Base-by-base conservation (phyloP, 441 rosid genomes). In the Breynia disticha region DNA sequence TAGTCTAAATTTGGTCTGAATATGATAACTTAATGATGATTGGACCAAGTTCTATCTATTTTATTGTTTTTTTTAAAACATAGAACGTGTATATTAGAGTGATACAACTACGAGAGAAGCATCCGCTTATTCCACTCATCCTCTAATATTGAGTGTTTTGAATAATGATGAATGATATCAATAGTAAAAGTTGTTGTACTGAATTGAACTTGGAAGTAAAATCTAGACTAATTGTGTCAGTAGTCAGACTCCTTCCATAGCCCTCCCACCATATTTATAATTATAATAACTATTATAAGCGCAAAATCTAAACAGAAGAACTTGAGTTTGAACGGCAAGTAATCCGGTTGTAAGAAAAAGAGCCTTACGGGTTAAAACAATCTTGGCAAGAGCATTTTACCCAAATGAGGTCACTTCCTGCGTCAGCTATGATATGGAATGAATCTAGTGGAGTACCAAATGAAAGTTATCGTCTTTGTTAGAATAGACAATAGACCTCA, bases 331-430 rank as follows among this genome's bases (percentile, higher is more conserved):
- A 54, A 3, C 38, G 46, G 55, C 84, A 72, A 3, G 66, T 0
- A 35, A 66, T 55, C 0, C 45, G 21, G 16, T 52, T 46, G 63
- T 72, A 78, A 13, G 82, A 66, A 0, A 71, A 64, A 6, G 84
- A 76, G 14, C 32, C 21, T 13, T n/a, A 9, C 18, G 6, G 72
- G 73, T 38, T 76, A 64, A 45, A 76, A 52, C 80, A 79, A 13
- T 54, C 58, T 19, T 49, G 37, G 45, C 83, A 75, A 18, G 79
- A 79, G 61, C 88, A 82, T 20, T 74, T 83, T 9, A 67, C 24
- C 85, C 85, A 77, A 3, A 61, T 48, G 8, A 82, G 74, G 65
- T 79, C 77, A 32, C 77, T 79, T 24, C 86, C 83, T 0, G 80
- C 77, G 48, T 79, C 81, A 1, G 77, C 70, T 1, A 73, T 43